Evolutionary conservation across 768 basidiomycete genomes (phyloP), one percentile per base, ranked within the genome.

Genomic region (Termitomyces sp.): DNA sequence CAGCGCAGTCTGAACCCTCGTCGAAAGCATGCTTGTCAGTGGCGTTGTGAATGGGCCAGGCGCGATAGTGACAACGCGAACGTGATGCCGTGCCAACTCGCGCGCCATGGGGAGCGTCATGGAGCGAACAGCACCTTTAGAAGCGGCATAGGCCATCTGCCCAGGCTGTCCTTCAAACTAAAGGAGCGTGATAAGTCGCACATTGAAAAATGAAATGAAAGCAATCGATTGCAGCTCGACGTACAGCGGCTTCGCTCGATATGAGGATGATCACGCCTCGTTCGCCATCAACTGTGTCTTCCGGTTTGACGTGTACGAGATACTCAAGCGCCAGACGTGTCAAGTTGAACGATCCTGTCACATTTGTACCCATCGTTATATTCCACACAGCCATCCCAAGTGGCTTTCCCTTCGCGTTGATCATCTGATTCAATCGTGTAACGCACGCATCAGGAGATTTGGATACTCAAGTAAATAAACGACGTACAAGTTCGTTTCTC

Each of bases 71-170:
- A 83, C 78, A 37, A 84, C 83, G 55, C 81, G 78, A 26, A 82
- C 68, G 43, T 75, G 78, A 60, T 82, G 75, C 5, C 78, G 70
- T 0, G 78, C 71, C 3, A 86, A 73, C 62, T 86, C 84, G 35
- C 83, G 75, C 4, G 84, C 80, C 75, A 85, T 77, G 3, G 84
- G 84, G 3, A 85, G 73, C 1, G 82, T 78, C 78, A 86, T 79
- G 2, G 83, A 80, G 21, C 70, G 70, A 6, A 86, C 60, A 0
- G 78, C 84, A 23, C 83, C 84, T 67, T 86, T 85, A 1, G 76
- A 72, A 10, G 80, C 81, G 0, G 81, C 65, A 60, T 86, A 86
- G 0, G 82, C 83, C 0, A 74, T 72, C 62, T 84, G 84, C 2
- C 82, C 82, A 0, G 79, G 75, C 56, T 82, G 81, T 4, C 80